These are phyloP conservation scores for Colletotrichum musicola DNA, from an alignment of 2,329 filamentous ascomycete genomes.

Conservation along the genomic window DNA sequence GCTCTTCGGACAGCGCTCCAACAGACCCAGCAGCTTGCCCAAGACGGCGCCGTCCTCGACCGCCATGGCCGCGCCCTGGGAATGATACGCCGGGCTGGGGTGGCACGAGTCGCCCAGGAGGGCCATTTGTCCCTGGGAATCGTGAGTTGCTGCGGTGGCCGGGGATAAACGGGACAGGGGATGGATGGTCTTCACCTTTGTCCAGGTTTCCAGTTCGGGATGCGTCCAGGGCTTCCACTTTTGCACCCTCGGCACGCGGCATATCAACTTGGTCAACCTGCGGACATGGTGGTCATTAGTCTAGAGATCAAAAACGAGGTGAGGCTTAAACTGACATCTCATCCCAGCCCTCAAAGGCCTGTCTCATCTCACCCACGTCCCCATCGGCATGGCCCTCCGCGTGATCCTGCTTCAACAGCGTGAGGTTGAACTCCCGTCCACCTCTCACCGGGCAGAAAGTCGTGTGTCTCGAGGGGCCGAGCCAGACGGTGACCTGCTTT, in stretches of 20 bases:
- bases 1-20: not conserved
- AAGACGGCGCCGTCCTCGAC: conserved; percentile 44
- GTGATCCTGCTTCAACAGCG: conserved; percentile 10
- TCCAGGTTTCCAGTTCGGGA: conserved; percentile 1
- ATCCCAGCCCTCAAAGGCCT: conserved; percentile 26
- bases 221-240: conserved; percentile 34
- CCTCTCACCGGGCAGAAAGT: conserved; percentile 22
- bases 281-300: not conserved
- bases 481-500: conserved; percentile 15
- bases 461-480: conserved; percentile 17
- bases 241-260: conserved; percentile 17
- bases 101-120: conserved; percentile 38
- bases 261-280: conserved; percentile 29
- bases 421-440: conserved; percentile 24
- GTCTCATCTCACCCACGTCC: conserved; percentile 29
- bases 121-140: conserved; percentile 25
- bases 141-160: no score
- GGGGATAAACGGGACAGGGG: no score
- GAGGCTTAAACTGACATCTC: conserved; percentile 9
- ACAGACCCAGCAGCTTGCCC: conserved; percentile 45
- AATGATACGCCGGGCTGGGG: conserved; percentile 43
- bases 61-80: conserved; percentile 44
- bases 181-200: conserved; percentile 1
- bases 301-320: not conserved
- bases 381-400: not conserved